These are phyloP conservation scores for Kodamaea lidongshanica DNA, from an alignment of 805 yeast genomes.

Conservation along the genomic window DNA sequence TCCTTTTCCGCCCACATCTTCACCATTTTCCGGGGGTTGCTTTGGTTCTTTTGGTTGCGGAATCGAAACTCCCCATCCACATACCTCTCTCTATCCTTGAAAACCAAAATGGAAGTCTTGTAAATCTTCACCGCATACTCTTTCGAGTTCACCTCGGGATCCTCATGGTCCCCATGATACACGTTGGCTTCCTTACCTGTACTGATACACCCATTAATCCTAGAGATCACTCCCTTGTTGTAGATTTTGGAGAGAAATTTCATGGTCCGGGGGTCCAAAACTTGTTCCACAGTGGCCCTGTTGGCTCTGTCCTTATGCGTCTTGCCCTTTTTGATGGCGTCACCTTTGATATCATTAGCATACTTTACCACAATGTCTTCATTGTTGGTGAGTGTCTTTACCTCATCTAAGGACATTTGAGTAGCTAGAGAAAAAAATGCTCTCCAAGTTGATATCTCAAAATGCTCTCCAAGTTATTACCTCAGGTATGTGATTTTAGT, in stretches of 20 bases:
- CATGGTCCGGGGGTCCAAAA: slow-evolving; percentile 89
- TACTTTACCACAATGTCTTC: slow-evolving; percentile 54
- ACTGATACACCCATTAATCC: slow-evolving; percentile 87
- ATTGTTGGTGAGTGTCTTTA: slow-evolving; percentile 29
- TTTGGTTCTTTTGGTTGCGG: slow-evolving; percentile 74
- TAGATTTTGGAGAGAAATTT: slow-evolving; percentile 74
- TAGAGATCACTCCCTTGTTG: slow-evolving; percentile 75
- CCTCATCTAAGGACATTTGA: too few relatives aligned
- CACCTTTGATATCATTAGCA: slow-evolving; percentile 59
- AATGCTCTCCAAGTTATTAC: not conserved
- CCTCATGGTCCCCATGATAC: slow-evolving; percentile 66
- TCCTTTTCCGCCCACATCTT: slow-evolving; percentile 98
- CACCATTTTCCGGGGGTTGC: slow-evolving; percentile 96
- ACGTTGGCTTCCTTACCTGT: slow-evolving; percentile 99
- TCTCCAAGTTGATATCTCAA: too few relatives aligned
- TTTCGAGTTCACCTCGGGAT: slow-evolving; percentile 25
- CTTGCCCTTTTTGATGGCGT: slow-evolving; percentile 51
- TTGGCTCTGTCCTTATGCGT: slow-evolving; percentile 77
- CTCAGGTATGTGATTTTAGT: too few relatives aligned
- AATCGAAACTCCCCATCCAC: slow-evolving; percentile 95
- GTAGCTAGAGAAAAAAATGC: too few relatives aligned
- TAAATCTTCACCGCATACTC: slow-evolving; percentile 89
- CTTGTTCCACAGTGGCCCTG: slow-evolving; percentile 95
- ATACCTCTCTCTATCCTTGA: slow-evolving; percentile 92
- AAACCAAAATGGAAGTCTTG: slow-evolving; percentile 94